A percentile compares a stretch with the other conserved stretches of the same genome.
Evolutionary conservation across 2,329 filamentous ascomycete species (phyloP).

Genomic region (Aspergillus sergii): DNA sequence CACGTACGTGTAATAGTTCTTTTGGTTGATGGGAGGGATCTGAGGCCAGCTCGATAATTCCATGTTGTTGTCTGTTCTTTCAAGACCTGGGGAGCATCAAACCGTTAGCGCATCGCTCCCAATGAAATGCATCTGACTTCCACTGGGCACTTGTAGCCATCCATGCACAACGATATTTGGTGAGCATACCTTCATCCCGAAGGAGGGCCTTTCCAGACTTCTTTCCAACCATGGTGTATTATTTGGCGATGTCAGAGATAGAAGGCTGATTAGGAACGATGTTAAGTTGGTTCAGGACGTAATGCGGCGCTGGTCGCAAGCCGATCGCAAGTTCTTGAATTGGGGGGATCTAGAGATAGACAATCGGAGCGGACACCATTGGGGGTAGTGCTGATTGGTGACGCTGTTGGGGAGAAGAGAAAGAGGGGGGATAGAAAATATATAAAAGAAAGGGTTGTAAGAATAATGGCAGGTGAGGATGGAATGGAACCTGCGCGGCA

Average conservation of each 20-base stretch:
- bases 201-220: constrained; percentile 65
- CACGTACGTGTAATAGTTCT: constrained; percentile 96
- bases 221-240: constrained; percentile 62
- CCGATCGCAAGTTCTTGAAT: constrained; percentile 4
- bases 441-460: not conserved
- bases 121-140: not conserved
- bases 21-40: constrained; percentile 93
- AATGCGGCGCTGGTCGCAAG: constrained; percentile 4
- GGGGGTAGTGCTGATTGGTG: not conserved
- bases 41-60: constrained; percentile 93
- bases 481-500: not conserved
- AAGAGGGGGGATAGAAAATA: not conserved
- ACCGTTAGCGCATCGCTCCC: constrained; percentile 12
- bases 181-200: constrained; percentile 57
- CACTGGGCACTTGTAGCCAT: not conserved
- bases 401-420: not conserved
- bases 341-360: not conserved
- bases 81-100: constrained; percentile 66
- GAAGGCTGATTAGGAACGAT: not conserved
- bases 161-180: not conserved
- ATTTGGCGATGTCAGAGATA: not conserved
- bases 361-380: not conserved
- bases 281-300: constrained; percentile 7
- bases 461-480: not conserved
- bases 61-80: constrained; percentile 98